Conservation (phyloP, 805 yeast genomes). For the Aciculoconidium aculeatum region DNA sequence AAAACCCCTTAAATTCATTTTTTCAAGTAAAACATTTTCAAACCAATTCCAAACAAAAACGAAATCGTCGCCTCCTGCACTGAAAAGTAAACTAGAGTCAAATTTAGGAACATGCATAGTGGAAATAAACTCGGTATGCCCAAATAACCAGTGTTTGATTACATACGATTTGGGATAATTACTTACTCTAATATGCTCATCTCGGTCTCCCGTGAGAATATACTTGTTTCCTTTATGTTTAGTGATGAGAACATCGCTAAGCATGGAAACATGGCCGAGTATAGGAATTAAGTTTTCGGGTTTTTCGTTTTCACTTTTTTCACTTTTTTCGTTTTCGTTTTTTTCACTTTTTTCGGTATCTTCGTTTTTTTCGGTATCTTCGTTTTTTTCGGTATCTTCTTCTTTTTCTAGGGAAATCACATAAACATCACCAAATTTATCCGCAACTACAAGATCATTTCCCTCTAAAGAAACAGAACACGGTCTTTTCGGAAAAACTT, state of each 20-base stretch:
- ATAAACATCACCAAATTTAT: constrained; percentile 95
- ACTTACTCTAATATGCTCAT: constrained; percentile 88
- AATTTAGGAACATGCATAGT: constrained; percentile 51
- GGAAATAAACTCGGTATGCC: constrained; percentile 80
- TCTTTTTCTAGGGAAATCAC: no score
- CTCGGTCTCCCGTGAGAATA: constrained; percentile 83
- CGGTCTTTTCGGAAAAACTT: constrained; percentile 88
- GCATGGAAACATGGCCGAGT: constrained; percentile 95
- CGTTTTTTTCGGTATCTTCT: no score
- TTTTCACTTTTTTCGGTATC: no score
- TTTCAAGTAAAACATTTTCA: constrained; percentile 37
- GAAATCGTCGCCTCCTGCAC: constrained; percentile 89
- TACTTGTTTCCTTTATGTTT: constrained; percentile 38
- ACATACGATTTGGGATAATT: constrained; percentile 73
- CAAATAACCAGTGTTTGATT: constrained; percentile 79
- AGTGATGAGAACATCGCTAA: constrained; percentile 63
- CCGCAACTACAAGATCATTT: constrained; percentile 69
- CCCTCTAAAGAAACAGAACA: constrained; percentile 62
- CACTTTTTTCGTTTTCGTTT: no score
- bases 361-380: no score
- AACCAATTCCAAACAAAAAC: constrained; percentile 79
- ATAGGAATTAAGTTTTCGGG: constrained; percentile 54
- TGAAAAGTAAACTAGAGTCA: constrained; percentile 48
- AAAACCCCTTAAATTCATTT: constrained; percentile 42
- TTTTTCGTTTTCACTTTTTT: constrained; percentile 29